These are phyloP conservation scores for Tricholoma furcatifolium DNA, from an alignment of 768 basidiomycete species.

Conservation along the genomic window DNA sequence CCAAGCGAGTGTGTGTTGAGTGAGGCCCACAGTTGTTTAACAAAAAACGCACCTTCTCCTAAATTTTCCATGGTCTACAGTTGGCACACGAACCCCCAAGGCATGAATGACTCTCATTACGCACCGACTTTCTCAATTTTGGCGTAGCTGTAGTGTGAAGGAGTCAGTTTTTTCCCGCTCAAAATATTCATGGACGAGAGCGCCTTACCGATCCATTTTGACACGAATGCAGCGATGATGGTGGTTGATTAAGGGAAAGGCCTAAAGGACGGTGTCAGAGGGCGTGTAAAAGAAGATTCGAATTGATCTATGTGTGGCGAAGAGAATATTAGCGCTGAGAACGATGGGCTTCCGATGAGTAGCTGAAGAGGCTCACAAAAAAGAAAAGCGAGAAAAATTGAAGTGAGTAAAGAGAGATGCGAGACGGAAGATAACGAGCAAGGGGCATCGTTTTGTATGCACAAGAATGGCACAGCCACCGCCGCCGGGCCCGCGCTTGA, in stretches of 20 bases:
- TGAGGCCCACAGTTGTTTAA: constrained; percentile 4
- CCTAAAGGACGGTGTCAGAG: constrained; percentile 9
- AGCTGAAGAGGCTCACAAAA: constrained; percentile 13
- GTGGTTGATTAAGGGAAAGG: constrained; percentile 4
- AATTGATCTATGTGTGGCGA: constrained; percentile 9
- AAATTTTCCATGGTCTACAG: constrained; percentile 8
- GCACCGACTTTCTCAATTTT: constrained; percentile 98
- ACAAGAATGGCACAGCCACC: constrained; percentile 19
- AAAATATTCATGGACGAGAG: constrained; percentile 10
- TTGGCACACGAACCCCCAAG: constrained; percentile 1
- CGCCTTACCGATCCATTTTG: constrained; percentile 46
- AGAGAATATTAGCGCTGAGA: neutral
- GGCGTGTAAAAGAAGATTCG: constrained; percentile 15
- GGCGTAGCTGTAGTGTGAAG: constrained; percentile 64
- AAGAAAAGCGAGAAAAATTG: constrained; percentile 15
- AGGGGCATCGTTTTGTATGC: constrained; percentile 16
- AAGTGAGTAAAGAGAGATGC: constrained; percentile 16
- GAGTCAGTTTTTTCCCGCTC: constrained; percentile 14
- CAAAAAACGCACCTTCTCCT: constrained; percentile 52
- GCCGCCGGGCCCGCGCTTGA: constrained; percentile 14
- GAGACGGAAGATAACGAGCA: constrained; percentile 14
- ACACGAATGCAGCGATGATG: constrained; percentile 2
- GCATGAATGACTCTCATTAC: constrained; percentile 33
- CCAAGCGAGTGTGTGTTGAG: constrained; percentile 11
- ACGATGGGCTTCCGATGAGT: constrained; percentile 15